Conservation (phyloP, 768 basidiomycete species). For the Pisolithus orientalis region DNA sequence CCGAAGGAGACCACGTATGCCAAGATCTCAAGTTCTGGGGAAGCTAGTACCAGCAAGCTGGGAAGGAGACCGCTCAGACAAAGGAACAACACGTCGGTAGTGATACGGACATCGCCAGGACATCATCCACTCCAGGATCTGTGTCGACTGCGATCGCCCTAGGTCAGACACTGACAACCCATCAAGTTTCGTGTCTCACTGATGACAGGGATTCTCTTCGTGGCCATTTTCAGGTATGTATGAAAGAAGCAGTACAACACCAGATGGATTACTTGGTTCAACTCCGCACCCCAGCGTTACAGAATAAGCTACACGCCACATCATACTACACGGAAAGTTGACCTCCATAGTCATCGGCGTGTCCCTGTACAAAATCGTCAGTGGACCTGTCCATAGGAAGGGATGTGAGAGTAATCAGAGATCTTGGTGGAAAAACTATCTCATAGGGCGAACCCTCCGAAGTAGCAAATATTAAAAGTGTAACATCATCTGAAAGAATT, state of each 20-base stretch:
- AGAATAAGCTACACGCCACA: too few relatives aligned
- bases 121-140: constrained; percentile 84
- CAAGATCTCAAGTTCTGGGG: constrained; percentile 77
- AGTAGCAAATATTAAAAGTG: constrained; percentile 60
- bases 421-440: constrained; percentile 64
- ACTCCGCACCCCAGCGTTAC: too few relatives aligned
- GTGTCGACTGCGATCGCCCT: constrained; percentile 57
- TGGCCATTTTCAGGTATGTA: constrained; percentile 12
- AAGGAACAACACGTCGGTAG: not conserved
- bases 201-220: constrained; percentile 50
- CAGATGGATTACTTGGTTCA: not conserved
- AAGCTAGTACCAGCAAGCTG: constrained; percentile 73
- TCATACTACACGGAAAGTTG: not conserved
- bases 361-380: not conserved
- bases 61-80: not conserved
- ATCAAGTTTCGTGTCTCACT: constrained; percentile 38
- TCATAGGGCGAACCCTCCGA: constrained; percentile 55
- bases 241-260: not conserved
- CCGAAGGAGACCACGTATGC: constrained; percentile 76
- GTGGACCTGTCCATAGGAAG: not conserved
- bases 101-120: constrained; percentile 60
- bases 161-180: constrained; percentile 1
- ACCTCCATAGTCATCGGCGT: not conserved
- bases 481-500: constrained; percentile 34
- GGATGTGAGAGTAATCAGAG: constrained; percentile 39